Evolutionary conservation across 2,329 filamentous ascomycete genomes (phyloP), one percentile per base, ranked within the genome.

Genomic region (Rhexocercosporidium sp.): DNA sequence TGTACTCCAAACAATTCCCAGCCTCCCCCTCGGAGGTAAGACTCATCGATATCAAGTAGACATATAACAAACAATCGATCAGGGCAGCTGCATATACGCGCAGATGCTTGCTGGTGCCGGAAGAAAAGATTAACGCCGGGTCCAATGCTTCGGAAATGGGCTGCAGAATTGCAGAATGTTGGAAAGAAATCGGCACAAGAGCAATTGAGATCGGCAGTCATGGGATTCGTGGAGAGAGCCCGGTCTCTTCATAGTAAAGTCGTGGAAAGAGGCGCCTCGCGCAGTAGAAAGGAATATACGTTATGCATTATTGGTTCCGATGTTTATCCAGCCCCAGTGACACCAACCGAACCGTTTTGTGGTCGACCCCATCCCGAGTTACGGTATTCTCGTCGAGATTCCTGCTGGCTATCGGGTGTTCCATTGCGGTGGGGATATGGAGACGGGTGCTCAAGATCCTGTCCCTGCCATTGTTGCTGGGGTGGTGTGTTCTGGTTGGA

Each of bases 401-500:
- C 66, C 22, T 73, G 72, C 22, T 77, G 75, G 49, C 74, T 78
- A 44, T 78, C 77, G 22, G 76, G 76, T 1, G 76, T 77, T 11
- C 73, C 74, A 62, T 73, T 77, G 29, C 75, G 70, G 37, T 74
- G 69, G 22, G 64, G 39, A 62, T 75, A 77, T 8, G 75, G 66
- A 11, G 69, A 53, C 11, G 74, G 73, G 5, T 69, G 70, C 44
- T 77, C 75, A 16, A 75, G 60, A 29, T 77, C 75, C 20, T 69
- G 67, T 8, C 69, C 70, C 69, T 81, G 81, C 68, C 83, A 82
- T 78, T 83, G 84, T 69, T 82, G 82, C 8, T 80, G 80, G 2
- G 83, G 81, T 6, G 87, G 83, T 1, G 83, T 85, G 41, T 81
- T 84, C 64, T 83, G 82, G 34, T 77, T 77, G 74, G 77, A 67